These are phyloP conservation scores for Trichomonas tenax DNA, from an alignment of 208 protist species.

Conservation along the genomic window DNA sequence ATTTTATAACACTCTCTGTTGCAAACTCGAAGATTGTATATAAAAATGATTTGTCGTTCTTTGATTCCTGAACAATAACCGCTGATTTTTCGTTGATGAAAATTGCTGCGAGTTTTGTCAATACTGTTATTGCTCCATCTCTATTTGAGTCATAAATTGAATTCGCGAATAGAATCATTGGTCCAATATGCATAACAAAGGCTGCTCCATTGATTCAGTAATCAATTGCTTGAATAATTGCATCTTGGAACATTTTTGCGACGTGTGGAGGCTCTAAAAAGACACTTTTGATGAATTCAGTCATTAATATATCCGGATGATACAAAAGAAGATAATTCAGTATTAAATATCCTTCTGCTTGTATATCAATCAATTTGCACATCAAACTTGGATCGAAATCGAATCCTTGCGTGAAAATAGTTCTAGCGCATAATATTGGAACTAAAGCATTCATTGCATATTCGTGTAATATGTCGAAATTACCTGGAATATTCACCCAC, in stretches of 20 bases:
- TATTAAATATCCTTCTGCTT: neutral
- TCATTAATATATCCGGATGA: neutral
- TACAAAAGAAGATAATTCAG: neutral
- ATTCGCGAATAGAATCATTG: neutral
- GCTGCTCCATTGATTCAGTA: neutral
- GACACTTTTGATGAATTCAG: neutral
- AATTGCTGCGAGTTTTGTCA: neutral
- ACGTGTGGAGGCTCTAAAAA: neutral
- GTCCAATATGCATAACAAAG: neutral
- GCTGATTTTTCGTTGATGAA: neutral
- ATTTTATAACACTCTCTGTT: neutral
- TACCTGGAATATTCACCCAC: neutral
- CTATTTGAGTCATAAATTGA: neutral
- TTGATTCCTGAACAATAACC: neutral
- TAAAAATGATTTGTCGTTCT: neutral
- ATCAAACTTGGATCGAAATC: neutral
- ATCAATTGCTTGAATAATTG: neutral
- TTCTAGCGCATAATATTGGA: neutral
- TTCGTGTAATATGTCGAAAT: neutral
- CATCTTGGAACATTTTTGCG: neutral
- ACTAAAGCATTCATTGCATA: neutral
- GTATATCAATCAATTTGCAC: neutral
- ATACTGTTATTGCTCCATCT: neutral
- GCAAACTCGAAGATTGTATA: neutral
- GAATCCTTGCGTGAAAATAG: neutral